Base-by-base conservation (phyloP, 2,329 filamentous ascomycete genomes). In the Penicillium sp. region DNA sequence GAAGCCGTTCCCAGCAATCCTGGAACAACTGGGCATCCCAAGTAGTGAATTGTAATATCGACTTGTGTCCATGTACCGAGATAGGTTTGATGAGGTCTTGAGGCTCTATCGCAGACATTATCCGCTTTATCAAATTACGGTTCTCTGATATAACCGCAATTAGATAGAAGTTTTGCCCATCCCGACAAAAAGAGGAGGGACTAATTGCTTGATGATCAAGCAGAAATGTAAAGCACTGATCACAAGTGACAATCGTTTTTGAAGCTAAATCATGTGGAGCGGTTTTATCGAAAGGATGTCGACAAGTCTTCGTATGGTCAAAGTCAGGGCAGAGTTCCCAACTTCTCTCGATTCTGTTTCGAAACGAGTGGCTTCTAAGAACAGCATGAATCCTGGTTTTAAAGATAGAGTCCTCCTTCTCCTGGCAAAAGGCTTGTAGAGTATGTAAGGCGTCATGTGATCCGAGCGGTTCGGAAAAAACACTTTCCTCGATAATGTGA, bases 251-350 rank as follows among this genome's bases (percentile, higher is more conserved):
- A 17, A 36, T 50, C 7, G 48, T 9, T 35, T 7, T 38, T 27
- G 23, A 50, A 15, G 23, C 35, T 21, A 50, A 23, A 38, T 50
- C 23, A 50, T n/a, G 8, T 7, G 9, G 48, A 19, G 35, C 48
- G 36, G 33, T n/a, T n/a, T 39, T 27, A n/a, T 50, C 21, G 10
- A 50, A 38, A 21, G n/a, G 8, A 39, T 15, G 17, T n/a, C 7
- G 35, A n/a, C 27, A n/a, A 12, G 25, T 50, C 36, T 50, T 39
- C 19, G 23, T 35, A 50, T 50, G 15, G 15, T 29, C 25, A 38
- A 38, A 50, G 17, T 50, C 48, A n/a, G n/a, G 48, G 23, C 23
- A 50, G 27, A 50, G 48, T 13, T 50, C 36, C 48, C 23, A 50
- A 38, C n/a, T 17, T 4, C 15, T 23, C 21, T 50, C 23, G 17